Evolutionary conservation across 345 rosid species (phyloP), one percentile per base, ranked within the genome.

Genomic region (Clarkia xantiana): DNA sequence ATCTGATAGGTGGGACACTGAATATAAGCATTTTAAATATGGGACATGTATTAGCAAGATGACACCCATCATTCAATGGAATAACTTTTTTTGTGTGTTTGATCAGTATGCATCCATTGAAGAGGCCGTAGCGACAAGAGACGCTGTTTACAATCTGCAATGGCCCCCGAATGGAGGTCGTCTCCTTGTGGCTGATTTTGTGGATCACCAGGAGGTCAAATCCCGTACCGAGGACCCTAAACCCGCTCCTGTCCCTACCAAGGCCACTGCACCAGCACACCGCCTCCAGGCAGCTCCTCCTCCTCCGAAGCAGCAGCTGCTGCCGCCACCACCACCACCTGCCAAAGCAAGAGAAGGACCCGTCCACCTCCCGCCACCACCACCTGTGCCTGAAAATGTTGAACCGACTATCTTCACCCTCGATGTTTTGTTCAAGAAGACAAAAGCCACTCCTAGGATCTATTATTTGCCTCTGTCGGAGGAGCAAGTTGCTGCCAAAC

Each of bases 151-250:
- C 59, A 82, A 82, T 61, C 72, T 86, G 11, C 89, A 91, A 36
- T 93, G 99, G 99, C 99, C 97, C 1, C 67, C 86, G 14, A 84
- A 93, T 22, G 97, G 97, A 34, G 99, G 99, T 1, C 95, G 86
- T 19, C 78, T 63, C 45, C 73, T 93, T 51, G 63, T 66, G 42
- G 99, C 94, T 2, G 95, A 84, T 57, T 93, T 78, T 71, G 99
- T 93, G 34, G 86, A 82, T 25, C 73, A 84, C 44, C 82, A 73
- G 67, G 98, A 86, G 59, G 94, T 84, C 45, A 84, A 76, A 65
- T 54, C 61, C 52, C 73, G 73, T 54, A 22, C 71, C 45, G 96
- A 87, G 61, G 74, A 69, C 67, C 94, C 75, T 58, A 70, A 83
- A n/a, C 73, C 12, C 9, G 56, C 49, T 34, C 53, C 34, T 7